Evolutionary conservation across 169 alveolate species (phyloP).

Genomic region (Plasmodium fragile): DNA sequence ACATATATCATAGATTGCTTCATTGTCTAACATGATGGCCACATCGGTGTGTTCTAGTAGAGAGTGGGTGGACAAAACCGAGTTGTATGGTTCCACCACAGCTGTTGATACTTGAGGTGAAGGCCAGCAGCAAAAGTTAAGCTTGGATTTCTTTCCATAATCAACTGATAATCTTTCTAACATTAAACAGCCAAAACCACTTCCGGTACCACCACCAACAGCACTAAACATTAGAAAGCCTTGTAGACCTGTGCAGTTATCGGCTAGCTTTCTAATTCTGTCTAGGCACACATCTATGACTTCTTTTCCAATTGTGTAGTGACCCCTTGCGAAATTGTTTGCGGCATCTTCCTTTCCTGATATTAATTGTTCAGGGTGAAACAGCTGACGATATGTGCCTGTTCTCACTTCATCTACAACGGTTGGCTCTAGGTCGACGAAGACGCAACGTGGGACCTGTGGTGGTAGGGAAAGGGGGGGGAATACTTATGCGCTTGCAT

Average conservation of each 20-base stretch:
- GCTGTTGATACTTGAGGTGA: slow-evolving; percentile 98
- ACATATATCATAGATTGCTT: slow-evolving; percentile 99
- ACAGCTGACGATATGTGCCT: slow-evolving; percentile 97
- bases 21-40: slow-evolving; percentile 98
- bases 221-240: slow-evolving; percentile 99
- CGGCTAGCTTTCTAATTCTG: slow-evolving; percentile 98
- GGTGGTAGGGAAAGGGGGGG: not conserved
- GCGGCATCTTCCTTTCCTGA: slow-evolving; percentile 99
- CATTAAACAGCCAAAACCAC: slow-evolving; percentile 98
- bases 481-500: not conserved
- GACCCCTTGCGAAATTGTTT: slow-evolving; percentile 99
- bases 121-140: slow-evolving; percentile 98
- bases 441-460: slow-evolving; percentile 96
- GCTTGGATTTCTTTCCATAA: slow-evolving; percentile 97
- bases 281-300: slow-evolving; percentile 97
- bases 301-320: slow-evolving; percentile 98
- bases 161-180: slow-evolving; percentile 98
- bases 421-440: slow-evolving; percentile 98
- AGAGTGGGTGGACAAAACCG: slow-evolving; percentile 98
- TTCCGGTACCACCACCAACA: slow-evolving; percentile 99
- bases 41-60: slow-evolving; percentile 99
- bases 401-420: slow-evolving; percentile 99
- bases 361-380: slow-evolving; percentile 98
- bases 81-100: slow-evolving; percentile 99
- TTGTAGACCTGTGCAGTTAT: slow-evolving; percentile 99